Evolutionary conservation across 163 green algal species (phyloP), one percentile per base, ranked within the genome.

Genomic region (Scenedesmus sp.): DNA sequence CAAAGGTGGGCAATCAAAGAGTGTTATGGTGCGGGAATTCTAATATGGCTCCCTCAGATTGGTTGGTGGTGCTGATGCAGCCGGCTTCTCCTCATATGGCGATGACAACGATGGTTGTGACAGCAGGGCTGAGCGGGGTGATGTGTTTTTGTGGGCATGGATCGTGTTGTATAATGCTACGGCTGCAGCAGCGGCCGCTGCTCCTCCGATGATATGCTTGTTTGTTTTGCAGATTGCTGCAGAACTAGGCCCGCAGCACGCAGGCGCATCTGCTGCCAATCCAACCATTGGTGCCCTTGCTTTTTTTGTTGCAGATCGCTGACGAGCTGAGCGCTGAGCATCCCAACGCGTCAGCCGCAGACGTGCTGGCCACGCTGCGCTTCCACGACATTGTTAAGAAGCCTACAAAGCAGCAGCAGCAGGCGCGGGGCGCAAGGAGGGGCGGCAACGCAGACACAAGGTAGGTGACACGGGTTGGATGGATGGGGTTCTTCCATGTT

Each of bases 181-280:
- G 56, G 57, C 56, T 74, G 66, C 20, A 76, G 15, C 1, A 66
- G 12, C 54, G 82, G 34, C 34, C 34, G 26, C 18, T 10, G 54
- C 18, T 66, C 55, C 16, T 62, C 16, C 54, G 82, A 10, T 67
- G 55, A 10, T 87, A 1, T 85, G 77, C 46, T 85, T 85, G 20
- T 85, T 13, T 56, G 74, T 23, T 81, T 20, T 64, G 56, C 89
- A 92, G 89, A 87, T 92, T 23, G 89, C 82, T 12, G 83, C 83
- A 3, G 89, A 54, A 0, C 67, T 92, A 57, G 13, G 6, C 5
- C 20, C 70, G 3, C 46, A 70, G 18, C 67, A 57, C 3, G 46
- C 54, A 20, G 84, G 66, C 56, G 87, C 76, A 20, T 60, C 76
- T 16, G 46, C 73, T 15, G 79, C 34, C 0, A 46, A 46, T 46